phyloP scores from a whole-genome alignment of 2,329 filamentous ascomycete species.

The Elsinoe arachidis region DNA sequence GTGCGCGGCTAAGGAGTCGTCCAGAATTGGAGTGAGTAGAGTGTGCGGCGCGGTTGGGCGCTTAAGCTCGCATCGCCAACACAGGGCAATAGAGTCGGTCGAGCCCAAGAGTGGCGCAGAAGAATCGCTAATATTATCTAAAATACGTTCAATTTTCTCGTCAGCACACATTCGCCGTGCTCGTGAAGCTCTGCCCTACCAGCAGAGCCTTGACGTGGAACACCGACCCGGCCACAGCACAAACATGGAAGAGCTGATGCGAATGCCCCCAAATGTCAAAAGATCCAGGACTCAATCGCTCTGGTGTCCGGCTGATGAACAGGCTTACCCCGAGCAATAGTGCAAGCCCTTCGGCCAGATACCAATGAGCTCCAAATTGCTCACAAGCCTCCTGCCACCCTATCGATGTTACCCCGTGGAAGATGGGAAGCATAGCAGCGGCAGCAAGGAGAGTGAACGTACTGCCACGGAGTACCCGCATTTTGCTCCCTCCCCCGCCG shows the following conservation, averaged over 20 bases:
- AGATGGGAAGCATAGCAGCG: slow-evolving; percentile 25
- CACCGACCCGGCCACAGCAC: slow-evolving; percentile 14
- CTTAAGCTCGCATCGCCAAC: no score
- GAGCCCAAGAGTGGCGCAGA: no score
- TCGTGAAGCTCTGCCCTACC: no score
- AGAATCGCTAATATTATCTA: no score
- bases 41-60: slow-evolving; percentile 10
- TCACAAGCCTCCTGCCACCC: slow-evolving; percentile 20
- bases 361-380: slow-evolving; percentile 21
- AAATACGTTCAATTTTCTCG: no score
- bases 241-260: slow-evolving; percentile 17
- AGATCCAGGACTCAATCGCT: slow-evolving; percentile 17
- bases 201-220: slow-evolving; percentile 15
- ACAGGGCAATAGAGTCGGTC: no score
- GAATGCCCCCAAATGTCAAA: slow-evolving; percentile 19
- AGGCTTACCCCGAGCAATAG: slow-evolving; percentile 18
- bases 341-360: slow-evolving; percentile 18
- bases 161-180: no score
- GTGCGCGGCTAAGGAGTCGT: not conserved
- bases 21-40: not conserved
- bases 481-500: slow-evolving; percentile 22
- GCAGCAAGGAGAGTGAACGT: slow-evolving; percentile 21
- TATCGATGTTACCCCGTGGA: slow-evolving; percentile 20
- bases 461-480: slow-evolving; percentile 21
- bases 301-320: slow-evolving; percentile 17